A percentile compares a stretch with the other conserved stretches of the same genome.
phyloP scores from a whole-genome alignment of 108 stramenopile genomes.

The Cylindrotheca fusiformis region DNA sequence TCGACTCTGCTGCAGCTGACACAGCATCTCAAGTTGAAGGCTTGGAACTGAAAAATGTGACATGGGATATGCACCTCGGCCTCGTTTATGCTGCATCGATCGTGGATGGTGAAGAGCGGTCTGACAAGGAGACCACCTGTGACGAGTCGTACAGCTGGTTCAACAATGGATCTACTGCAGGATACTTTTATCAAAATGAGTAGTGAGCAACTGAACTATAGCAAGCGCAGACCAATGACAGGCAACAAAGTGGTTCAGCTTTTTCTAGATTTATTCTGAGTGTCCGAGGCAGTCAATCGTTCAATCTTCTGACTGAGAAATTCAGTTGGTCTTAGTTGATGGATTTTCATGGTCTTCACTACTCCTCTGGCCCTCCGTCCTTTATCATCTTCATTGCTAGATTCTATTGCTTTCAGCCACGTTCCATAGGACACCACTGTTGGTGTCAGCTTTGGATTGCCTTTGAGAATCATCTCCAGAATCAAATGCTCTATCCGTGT shows the following conservation, averaged over 20 bases:
- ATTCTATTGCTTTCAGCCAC: constrained; percentile 51
- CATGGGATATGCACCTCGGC: no score
- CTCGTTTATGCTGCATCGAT: no score
- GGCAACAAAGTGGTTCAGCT: not conserved
- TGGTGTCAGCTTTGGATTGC: constrained; percentile 23
- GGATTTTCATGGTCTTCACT: constrained; percentile 36
- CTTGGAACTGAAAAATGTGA: no score
- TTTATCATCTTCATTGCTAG: constrained; percentile 21
- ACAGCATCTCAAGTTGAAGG: no score
- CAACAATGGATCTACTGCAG: no score
- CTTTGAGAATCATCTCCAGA: constrained; percentile 32
- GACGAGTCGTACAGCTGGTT: no score
- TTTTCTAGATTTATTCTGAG: not conserved
- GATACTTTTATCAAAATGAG: no score
- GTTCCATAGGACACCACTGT: constrained; percentile 48
- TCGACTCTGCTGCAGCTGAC: no score
- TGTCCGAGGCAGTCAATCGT: not conserved
- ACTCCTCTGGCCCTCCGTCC: constrained; percentile 21
- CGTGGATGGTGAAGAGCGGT: no score
- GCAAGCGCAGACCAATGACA: not conserved
- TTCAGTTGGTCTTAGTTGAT: constrained; percentile 25
- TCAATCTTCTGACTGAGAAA: constrained; percentile 4
- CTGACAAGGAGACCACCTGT: no score
- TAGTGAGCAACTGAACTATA: not conserved
- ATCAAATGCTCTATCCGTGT: constrained; percentile 28